Evolutionary conservation across 2,329 filamentous ascomycete genomes (phyloP).

Genomic region (Cytospora chrysosperma): DNA sequence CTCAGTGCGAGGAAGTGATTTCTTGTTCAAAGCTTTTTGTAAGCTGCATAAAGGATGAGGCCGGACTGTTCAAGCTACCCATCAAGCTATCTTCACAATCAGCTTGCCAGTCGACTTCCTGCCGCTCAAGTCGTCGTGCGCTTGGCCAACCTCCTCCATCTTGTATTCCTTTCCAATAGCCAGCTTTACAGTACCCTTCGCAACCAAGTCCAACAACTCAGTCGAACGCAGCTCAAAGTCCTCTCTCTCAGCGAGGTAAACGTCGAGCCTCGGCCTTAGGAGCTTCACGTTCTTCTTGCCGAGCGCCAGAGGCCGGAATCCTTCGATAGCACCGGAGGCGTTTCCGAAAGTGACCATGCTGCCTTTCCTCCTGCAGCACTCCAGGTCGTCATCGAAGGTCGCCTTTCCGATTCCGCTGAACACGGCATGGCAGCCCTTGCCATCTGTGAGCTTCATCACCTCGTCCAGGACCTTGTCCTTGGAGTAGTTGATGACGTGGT

Average conservation of each 20-base stretch:
- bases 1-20: background rate
- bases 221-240: slow-evolving; percentile 44
- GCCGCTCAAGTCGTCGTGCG: slow-evolving; percentile 22
- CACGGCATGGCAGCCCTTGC: slow-evolving; percentile 71
- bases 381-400: slow-evolving; percentile 51
- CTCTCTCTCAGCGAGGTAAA: slow-evolving; percentile 60
- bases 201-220: slow-evolving; percentile 25
- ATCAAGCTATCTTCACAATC: slow-evolving; percentile 23
- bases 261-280: slow-evolving; percentile 60
- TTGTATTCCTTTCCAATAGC: slow-evolving; percentile 24
- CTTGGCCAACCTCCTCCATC: slow-evolving; percentile 23
- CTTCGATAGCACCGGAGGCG: slow-evolving; percentile 60
- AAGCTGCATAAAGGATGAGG: background rate
- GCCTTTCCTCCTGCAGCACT: slow-evolving; percentile 51
- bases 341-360: slow-evolving; percentile 67
- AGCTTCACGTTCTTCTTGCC: slow-evolving; percentile 65
- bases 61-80: too few relatives aligned
- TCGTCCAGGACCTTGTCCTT: slow-evolving; percentile 55
- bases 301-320: slow-evolving; percentile 46
- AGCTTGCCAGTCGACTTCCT: slow-evolving; percentile 25
- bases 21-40: background rate
- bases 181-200: slow-evolving; percentile 24
- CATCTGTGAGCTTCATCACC: slow-evolving; percentile 67
- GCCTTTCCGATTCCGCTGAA: slow-evolving; percentile 83
- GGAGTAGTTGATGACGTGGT: slow-evolving; percentile 70